Evolutionary conservation across 441 rosid genomes (phyloP).

Genomic region (Hura crepitans): DNA sequence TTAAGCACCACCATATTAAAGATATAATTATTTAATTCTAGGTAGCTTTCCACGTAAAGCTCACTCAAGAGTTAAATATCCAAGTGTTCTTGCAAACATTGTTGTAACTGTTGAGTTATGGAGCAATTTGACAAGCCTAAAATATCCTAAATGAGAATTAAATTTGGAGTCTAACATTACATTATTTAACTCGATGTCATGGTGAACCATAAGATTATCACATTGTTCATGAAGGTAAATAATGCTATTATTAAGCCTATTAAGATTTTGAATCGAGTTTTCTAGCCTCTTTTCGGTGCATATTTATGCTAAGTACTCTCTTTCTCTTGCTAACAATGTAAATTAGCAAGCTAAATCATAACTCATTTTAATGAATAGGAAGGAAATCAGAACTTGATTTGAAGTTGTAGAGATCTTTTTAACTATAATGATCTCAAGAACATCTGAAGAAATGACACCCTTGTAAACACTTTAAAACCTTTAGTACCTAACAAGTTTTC

Average conservation of each 20-base stretch:
- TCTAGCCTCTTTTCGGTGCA: slow-evolving; percentile 39
- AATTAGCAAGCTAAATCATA: no score
- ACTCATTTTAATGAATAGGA: no score
- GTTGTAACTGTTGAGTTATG: slow-evolving; percentile 29
- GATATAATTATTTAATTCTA: slow-evolving; percentile 34
- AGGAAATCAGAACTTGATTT: slow-evolving; percentile 27
- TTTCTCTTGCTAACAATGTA: slow-evolving; percentile 3
- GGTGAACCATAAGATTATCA: slow-evolving; percentile 32
- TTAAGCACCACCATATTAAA: slow-evolving; percentile 36
- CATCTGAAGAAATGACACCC: slow-evolving; percentile 25
- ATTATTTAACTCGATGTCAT: slow-evolving; percentile 34
- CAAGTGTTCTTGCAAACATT: slow-evolving; percentile 38
- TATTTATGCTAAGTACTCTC: slow-evolving; percentile 39
- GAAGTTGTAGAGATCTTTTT: slow-evolving; percentile 41
- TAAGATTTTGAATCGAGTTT: slow-evolving; percentile 29
- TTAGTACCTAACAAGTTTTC: slow-evolving; percentile 42
- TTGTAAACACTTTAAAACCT: slow-evolving; percentile 43
- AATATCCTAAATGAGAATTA: slow-evolving; percentile 36
- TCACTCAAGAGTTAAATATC: slow-evolving; percentile 31
- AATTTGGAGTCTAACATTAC: slow-evolving; percentile 10
- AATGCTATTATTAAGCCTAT: slow-evolving; percentile 38
- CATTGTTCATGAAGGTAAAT: slow-evolving; percentile 36
- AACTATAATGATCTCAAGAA: slow-evolving; percentile 29
- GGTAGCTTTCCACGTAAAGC: slow-evolving; percentile 29
- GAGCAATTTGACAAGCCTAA: slow-evolving; percentile 37